phyloP scores from a whole-genome alignment of 2,329 filamentous ascomycete genomes.

The Cercospora berteroae region DNA sequence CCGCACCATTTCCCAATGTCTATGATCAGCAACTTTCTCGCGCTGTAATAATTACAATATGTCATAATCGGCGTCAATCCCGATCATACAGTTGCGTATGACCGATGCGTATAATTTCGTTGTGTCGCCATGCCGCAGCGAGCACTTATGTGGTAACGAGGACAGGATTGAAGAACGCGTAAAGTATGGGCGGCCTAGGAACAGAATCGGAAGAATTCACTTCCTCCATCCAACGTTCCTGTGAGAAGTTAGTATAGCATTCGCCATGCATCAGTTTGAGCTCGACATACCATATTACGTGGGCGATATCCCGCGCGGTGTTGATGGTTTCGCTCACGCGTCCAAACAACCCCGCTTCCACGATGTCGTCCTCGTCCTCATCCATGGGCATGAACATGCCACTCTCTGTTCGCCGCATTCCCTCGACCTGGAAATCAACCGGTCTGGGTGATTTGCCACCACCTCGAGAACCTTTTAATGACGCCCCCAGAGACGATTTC shows the following conservation, averaged over 20 bases:
- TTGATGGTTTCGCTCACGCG: conserved; percentile 76
- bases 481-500: conserved; percentile 34
- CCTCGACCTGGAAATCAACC: conserved; percentile 52
- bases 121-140: not conserved
- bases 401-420: conserved; percentile 74
- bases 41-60: conserved; percentile 4
- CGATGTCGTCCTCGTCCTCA: conserved; percentile 57
- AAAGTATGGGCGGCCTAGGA: not conserved
- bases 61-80: not conserved
- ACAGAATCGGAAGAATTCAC: conserved; percentile 37
- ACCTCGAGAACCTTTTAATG: conserved; percentile 32
- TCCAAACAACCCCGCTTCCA: conserved; percentile 64
- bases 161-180: not conserved
- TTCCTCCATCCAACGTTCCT: conserved; percentile 61
- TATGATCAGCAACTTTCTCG: not conserved
- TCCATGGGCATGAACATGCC: conserved; percentile 92
- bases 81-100: not conserved
- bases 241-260: conserved; percentile 7
- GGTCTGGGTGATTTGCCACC: conserved; percentile 32
- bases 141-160: not conserved
- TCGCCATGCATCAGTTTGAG: not conserved
- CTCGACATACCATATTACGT: conserved; percentile 56
- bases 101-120: not conserved
- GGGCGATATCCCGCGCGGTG: conserved; percentile 62
- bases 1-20: not conserved